phyloP scores from a whole-genome alignment of 495 filamentous ascomycete species.

The Cercophora scortea region DNA sequence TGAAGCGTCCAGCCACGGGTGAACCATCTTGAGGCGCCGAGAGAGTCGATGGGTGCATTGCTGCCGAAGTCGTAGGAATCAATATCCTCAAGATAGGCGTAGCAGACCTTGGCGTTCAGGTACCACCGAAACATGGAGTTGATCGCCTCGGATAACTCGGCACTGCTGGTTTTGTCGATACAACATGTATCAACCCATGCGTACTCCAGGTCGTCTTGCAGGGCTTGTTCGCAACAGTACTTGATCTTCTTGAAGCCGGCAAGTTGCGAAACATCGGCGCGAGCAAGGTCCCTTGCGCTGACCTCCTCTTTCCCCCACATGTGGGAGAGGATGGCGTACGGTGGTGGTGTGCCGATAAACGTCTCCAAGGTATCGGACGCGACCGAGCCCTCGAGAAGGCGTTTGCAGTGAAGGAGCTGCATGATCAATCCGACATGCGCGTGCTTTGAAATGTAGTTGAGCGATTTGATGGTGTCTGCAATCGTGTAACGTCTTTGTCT shows the following conservation, averaged over 20 bases:
- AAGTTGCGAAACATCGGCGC: neutral
- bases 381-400: too few relatives aligned
- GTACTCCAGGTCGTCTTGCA: constrained; percentile 7
- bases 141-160: constrained; percentile 14
- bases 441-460: too few relatives aligned
- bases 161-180: constrained; percentile 30
- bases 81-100: neutral
- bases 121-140: neutral
- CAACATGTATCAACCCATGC: constrained; percentile 35
- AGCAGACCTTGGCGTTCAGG: neutral
- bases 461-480: too few relatives aligned
- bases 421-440: too few relatives aligned
- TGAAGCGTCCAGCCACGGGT: too few relatives aligned
- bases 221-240: neutral
- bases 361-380: too few relatives aligned
- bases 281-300: neutral
- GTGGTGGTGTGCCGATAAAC: too few relatives aligned
- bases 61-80: neutral
- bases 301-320: neutral
- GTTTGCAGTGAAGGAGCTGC: too few relatives aligned
- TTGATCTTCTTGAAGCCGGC: neutral
- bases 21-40: too few relatives aligned
- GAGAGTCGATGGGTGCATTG: too few relatives aligned
- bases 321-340: neutral
- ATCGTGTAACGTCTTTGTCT: too few relatives aligned